Conservation (phyloP, 805 yeast species). For the Candida jianshihensis region DNA sequence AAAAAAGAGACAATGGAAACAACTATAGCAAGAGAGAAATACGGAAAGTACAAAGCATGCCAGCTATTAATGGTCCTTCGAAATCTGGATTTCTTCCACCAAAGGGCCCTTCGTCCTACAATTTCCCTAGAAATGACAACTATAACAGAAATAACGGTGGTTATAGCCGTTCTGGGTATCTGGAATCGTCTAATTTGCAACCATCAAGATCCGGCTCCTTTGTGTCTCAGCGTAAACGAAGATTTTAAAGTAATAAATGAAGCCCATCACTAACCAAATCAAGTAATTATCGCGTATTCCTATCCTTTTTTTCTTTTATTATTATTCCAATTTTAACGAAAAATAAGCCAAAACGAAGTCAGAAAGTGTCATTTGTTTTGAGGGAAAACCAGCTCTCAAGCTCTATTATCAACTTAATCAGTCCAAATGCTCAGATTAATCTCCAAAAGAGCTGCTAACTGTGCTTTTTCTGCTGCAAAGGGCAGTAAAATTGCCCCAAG, state of each 20-base stretch:
- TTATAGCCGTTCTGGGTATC: constrained; percentile 10
- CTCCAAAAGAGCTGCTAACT: not conserved
- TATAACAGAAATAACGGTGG: constrained; percentile 3
- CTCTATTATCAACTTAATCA: no score
- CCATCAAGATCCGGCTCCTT: constrained; percentile 7
- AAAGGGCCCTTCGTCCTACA: constrained; percentile 8
- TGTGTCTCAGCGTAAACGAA: constrained; percentile 1
- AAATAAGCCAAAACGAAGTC: not conserved
- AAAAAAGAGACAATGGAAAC: constrained; percentile 14
- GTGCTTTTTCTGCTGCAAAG: not conserved
- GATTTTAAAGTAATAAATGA: not conserved
- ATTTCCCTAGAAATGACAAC: constrained; percentile 6
- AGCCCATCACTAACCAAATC: not conserved
- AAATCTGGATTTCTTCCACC: constrained; percentile 12
- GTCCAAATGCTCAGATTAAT: not conserved
- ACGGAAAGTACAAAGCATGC: constrained; percentile 18
- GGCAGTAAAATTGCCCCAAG: no score
- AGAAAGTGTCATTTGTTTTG: no score
- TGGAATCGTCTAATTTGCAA: constrained; percentile 4
- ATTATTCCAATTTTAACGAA: no score
- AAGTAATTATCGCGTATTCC: not conserved
- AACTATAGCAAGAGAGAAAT: constrained; percentile 1
- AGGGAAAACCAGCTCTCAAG: no score
- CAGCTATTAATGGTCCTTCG: constrained; percentile 4
- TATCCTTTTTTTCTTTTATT: not conserved